These are phyloP conservation scores for Microthlaspi erraticum DNA, from an alignment of 345 rosid genomes.

Conservation along the genomic window DNA sequence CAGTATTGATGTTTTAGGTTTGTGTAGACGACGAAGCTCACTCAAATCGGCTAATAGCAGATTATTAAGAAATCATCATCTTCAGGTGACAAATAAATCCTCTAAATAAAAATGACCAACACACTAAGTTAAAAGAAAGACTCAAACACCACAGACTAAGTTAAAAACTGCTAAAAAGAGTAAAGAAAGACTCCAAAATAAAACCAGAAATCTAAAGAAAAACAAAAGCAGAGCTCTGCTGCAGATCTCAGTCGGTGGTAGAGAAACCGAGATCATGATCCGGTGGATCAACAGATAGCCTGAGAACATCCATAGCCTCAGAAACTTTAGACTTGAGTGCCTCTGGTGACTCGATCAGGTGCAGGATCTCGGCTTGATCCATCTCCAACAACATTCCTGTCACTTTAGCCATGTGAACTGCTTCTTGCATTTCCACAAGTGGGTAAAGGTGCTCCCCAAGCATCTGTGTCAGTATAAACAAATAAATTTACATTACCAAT, in stretches of 20 bases:
- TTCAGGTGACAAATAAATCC: background rate
- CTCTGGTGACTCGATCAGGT: conserved; percentile 70
- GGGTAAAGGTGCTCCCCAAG: conserved; percentile 75
- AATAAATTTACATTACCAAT: background rate
- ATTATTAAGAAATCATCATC: conserved; percentile 14
- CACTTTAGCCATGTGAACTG: conserved; percentile 64
- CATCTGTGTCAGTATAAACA: conserved; percentile 48
- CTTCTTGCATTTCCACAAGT: conserved; percentile 62
- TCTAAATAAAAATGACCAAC: conserved; percentile 5
- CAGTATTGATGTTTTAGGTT: too few species aligned
- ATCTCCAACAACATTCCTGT: conserved; percentile 85
- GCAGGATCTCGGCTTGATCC: conserved; percentile 66
- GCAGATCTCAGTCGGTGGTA: conserved; percentile 27
- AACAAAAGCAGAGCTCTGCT: background rate
- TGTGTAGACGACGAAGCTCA: background rate
- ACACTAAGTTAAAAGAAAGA: conserved; percentile 19
- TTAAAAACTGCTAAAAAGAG: background rate
- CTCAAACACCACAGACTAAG: conserved; percentile 2
- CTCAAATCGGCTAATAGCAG: background rate
- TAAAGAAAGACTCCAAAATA: conserved; percentile 7
- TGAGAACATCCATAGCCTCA: conserved; percentile 68
- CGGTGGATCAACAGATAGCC: conserved; percentile 42
- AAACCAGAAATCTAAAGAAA: background rate
- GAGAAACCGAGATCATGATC: conserved; percentile 51
- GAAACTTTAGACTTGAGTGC: conserved; percentile 67